Evolutionary conservation across 805 yeast genomes (phyloP).

Genomic region (Candida michaelii): DNA sequence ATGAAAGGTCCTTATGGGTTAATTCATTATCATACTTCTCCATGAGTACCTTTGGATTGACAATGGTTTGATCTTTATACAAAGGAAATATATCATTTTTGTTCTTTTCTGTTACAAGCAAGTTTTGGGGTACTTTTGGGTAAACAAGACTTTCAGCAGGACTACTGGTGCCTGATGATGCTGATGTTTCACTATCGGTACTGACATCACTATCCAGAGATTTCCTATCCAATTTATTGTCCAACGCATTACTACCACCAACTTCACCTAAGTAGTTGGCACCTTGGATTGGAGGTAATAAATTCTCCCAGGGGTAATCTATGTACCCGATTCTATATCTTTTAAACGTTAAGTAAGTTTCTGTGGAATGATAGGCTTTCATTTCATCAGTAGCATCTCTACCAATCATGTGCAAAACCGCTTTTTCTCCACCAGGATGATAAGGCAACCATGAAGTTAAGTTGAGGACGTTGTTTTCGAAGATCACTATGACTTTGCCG

Average conservation of each 20-base stretch:
- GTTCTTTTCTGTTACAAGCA: constrained; percentile 39
- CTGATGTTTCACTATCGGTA: background rate
- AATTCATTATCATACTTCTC: constrained; percentile 58
- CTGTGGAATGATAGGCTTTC: constrained; percentile 74
- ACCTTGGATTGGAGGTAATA: constrained; percentile 89
- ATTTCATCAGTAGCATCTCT: constrained; percentile 90
- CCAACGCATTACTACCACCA: constrained; percentile 1
- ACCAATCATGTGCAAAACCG: constrained; percentile 81
- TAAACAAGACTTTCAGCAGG: constrained; percentile 28
- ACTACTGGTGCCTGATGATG: background rate
- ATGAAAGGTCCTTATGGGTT: constrained; percentile 54
- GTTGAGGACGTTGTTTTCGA: constrained; percentile 57
- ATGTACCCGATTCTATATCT: constrained; percentile 66
- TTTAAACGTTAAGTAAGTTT: constrained; percentile 51
- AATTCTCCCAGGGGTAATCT: constrained; percentile 65
- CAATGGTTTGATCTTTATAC: constrained; percentile 28
- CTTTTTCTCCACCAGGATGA: constrained; percentile 91
- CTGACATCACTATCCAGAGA: background rate
- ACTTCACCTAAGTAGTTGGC: constrained; percentile 37
- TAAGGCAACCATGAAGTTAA: constrained; percentile 66
- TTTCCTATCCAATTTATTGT: constrained; percentile 6
- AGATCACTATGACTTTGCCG: constrained; percentile 73
- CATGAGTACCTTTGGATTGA: constrained; percentile 56
- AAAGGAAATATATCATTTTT: constrained; percentile 35
- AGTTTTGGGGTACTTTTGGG: constrained; percentile 55